Evolutionary conservation across 495 filamentous ascomycete genomes (phyloP).

Genomic region (Emericellopsis terricola): DNA sequence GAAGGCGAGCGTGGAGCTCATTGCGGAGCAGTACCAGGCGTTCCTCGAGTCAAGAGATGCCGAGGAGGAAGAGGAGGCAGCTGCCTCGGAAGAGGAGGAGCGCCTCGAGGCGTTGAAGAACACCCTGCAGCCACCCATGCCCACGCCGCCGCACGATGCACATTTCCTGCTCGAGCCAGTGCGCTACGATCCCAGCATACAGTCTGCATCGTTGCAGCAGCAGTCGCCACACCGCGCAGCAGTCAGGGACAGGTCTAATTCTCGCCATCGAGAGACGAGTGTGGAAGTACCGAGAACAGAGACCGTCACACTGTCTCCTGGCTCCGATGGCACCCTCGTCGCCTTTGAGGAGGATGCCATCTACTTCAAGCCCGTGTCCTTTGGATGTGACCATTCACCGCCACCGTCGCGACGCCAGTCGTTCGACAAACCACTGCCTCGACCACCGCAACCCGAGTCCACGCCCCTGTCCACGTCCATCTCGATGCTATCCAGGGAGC

Average conservation of each 20-base stretch:
- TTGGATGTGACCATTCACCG: constrained; percentile 12
- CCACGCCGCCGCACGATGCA: too few relatives aligned
- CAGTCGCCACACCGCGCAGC: too few relatives aligned
- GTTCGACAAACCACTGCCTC: constrained; percentile 2
- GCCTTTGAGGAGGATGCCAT: constrained; percentile 21
- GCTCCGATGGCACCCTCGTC: constrained; percentile 24
- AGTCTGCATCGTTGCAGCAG: too few relatives aligned
- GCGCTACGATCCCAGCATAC: background rate
- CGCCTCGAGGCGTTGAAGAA: too few relatives aligned
- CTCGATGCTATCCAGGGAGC: constrained; percentile 21
- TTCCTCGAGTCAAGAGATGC: constrained; percentile 17
- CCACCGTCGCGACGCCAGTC: constrained; percentile 7
- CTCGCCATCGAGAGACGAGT: constrained; percentile 2
- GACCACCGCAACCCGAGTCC: constrained; percentile 8
- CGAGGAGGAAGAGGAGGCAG: constrained; percentile 8
- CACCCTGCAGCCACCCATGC: too few relatives aligned
- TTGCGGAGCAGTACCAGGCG: constrained; percentile 26
- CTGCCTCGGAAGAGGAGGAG: constrained; percentile 6
- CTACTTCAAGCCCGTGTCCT: constrained; percentile 20
- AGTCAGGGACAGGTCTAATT: constrained; percentile 4
- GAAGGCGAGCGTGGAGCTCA: constrained; percentile 19
- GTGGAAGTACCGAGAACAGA: constrained; percentile 6
- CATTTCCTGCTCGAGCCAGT: constrained; percentile 2
- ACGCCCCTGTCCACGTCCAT: constrained; percentile 23
- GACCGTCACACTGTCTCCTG: constrained; percentile 8